These are phyloP conservation scores for Gossypium gossypioides DNA, from an alignment of 441 rosid species.

Conservation along the genomic window DNA sequence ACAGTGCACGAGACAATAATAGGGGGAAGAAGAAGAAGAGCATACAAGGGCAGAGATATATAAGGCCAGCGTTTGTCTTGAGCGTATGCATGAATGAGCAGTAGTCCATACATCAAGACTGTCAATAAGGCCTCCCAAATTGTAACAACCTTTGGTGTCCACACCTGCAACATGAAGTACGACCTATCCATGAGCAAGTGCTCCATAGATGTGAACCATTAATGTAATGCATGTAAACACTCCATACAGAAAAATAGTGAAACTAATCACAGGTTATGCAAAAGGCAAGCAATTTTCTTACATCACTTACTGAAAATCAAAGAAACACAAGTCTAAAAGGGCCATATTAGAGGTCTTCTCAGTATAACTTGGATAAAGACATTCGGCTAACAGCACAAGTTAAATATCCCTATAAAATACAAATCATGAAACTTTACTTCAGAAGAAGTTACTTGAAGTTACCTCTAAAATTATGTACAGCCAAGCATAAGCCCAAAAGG, in stretches of 20 bases:
- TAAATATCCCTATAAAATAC: not conserved
- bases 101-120: conserved; percentile 68
- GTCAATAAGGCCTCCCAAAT: conserved; percentile 79
- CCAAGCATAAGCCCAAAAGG: conserved; percentile 96
- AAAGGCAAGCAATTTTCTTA: not conserved
- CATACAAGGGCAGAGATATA: conserved; percentile 74
- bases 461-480: conserved; percentile 85
- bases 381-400: not conserved
- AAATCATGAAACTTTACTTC: conserved; percentile 1
- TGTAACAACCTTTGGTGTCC: conserved; percentile 82
- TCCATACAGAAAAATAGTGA: not conserved
- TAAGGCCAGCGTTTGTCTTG: conserved; percentile 96
- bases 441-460: conserved; percentile 13
- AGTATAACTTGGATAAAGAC: not conserved
- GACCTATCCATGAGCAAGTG: not conserved
- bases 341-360: not conserved
- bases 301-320: not conserved
- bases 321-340: not conserved
- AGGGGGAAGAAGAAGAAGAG: conserved; percentile 9
- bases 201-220: not conserved
- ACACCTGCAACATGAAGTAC: conserved; percentile 42
- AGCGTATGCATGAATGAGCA: conserved; percentile 72
- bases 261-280: not conserved
- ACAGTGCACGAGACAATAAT: not conserved
- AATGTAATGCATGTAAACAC: not conserved